Conservation (phyloP, 179 eudicot species). For the Beta corolliflora region DNA sequence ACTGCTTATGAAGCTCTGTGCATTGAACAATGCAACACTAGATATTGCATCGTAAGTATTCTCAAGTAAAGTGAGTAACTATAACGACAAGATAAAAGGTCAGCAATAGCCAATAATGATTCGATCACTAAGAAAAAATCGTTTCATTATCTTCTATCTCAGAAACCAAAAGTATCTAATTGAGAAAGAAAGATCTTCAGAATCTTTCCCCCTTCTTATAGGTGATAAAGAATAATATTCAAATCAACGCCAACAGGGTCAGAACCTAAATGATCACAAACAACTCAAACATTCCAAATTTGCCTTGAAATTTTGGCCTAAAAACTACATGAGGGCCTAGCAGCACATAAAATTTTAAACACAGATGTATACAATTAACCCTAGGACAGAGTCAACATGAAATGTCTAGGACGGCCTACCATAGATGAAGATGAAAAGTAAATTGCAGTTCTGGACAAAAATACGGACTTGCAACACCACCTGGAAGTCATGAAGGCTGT, state of each 20-base stretch:
- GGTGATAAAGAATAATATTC: background rate
- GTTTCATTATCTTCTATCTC: background rate
- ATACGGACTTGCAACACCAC: background rate
- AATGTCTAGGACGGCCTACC: background rate
- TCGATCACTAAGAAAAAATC: background rate
- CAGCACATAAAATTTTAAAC: background rate
- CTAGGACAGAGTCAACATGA: background rate
- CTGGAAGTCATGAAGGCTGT: background rate
- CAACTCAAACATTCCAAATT: background rate
- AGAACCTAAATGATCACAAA: background rate
- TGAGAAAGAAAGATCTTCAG: background rate
- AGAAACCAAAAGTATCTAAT: background rate
- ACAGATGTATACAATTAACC: background rate
- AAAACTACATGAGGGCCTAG: background rate
- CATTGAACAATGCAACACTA: no score
- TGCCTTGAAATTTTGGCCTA: background rate
- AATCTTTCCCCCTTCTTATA: background rate
- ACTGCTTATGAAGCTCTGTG: no score
- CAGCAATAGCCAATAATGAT: background rate
- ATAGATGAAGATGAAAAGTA: background rate
- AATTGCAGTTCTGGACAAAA: background rate
- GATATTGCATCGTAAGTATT: background rate
- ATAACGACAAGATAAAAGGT: background rate
- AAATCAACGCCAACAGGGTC: no score
- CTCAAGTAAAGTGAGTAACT: background rate